These are phyloP conservation scores for Aspergillus hiratsukae DNA, from an alignment of 2,329 filamentous ascomycete species.

Conservation along the genomic window DNA sequence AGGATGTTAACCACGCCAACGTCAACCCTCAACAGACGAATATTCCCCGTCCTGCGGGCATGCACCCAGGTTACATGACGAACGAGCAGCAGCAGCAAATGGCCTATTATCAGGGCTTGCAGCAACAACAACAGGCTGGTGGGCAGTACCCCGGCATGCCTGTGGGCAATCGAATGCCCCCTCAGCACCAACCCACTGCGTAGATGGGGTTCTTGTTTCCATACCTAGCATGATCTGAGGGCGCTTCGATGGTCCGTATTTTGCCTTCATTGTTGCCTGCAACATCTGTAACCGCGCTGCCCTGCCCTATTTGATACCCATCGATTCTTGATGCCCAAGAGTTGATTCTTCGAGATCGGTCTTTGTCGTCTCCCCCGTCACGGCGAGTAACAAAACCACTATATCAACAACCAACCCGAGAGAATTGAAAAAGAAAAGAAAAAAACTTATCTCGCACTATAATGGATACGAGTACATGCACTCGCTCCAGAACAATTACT, in stretches of 20 bases:
- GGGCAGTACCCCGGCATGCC: conserved; percentile 72
- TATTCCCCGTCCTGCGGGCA: conserved; percentile 63
- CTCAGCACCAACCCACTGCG: conserved; percentile 76
- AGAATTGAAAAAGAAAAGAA: conserved; percentile 16
- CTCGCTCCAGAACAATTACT: conserved; percentile 26
- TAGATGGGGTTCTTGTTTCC: conserved; percentile 34
- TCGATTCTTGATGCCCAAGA: conserved; percentile 24
- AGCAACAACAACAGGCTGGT: conserved; percentile 61
- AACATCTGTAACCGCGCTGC: conserved; percentile 19
- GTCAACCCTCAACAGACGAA: conserved; percentile 64
- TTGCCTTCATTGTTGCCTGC: conserved; percentile 21
- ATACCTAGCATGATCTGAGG: conserved; percentile 15
- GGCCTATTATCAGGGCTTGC: conserved; percentile 78
- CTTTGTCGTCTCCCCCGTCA: conserved; percentile 13
- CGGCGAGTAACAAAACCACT: conserved; percentile 5
- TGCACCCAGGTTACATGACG: conserved; percentile 66
- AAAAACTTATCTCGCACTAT: conserved; percentile 15
- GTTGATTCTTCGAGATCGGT: conserved; percentile 13
- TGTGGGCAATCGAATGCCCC: conserved; percentile 70
- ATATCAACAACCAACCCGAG: conserved; percentile 9
- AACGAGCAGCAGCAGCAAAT: conserved; percentile 68
- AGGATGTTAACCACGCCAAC: conserved; percentile 75
- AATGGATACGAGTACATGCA: conserved; percentile 27
- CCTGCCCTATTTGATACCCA: conserved; percentile 35
- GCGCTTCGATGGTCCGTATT: conserved; percentile 23